These are phyloP conservation scores for Anisodus tanguticus DNA, from an alignment of 257 asterid genomes.

Conservation along the genomic window DNA sequence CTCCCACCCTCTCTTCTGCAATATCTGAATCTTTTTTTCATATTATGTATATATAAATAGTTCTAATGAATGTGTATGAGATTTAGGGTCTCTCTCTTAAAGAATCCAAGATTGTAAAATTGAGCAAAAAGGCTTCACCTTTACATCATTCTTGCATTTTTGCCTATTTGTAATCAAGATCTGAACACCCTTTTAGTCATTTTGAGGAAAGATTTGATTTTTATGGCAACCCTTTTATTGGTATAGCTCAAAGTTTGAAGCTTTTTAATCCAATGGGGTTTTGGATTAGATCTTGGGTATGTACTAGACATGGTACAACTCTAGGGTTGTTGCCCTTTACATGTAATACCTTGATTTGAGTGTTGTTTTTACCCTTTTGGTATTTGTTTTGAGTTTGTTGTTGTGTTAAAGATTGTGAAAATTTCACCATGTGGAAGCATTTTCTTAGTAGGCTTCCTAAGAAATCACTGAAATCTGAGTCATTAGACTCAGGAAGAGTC, in stretches of 20 bases:
- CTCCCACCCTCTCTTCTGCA: background rate
- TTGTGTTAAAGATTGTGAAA: constrained; percentile 21
- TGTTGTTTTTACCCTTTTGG: background rate
- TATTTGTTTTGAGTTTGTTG: background rate
- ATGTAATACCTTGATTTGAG: constrained; percentile 3
- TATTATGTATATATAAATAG: constrained; percentile 1
- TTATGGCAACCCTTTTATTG: constrained; percentile 22
- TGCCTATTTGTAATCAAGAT: constrained; percentile 2
- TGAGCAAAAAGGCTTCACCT: constrained; percentile 31
- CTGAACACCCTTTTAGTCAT: background rate
- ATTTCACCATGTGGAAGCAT: constrained; percentile 75
- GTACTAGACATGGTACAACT: background rate
- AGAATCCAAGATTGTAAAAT: constrained; percentile 31
- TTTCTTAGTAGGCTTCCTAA: constrained; percentile 66
- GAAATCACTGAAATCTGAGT: constrained; percentile 60
- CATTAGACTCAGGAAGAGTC: constrained; percentile 45
- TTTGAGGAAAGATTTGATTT: constrained; percentile 30
- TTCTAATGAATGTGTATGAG: constrained; percentile 30
- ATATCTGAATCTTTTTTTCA: constrained; percentile 16
- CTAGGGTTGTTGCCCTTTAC: constrained; percentile 34
- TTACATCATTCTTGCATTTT: constrained; percentile 28
- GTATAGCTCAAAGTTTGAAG: constrained; percentile 6
- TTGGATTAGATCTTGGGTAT: constrained; percentile 29
- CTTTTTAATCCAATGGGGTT: constrained; percentile 3
- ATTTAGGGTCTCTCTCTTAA: constrained; percentile 31